Evolutionary conservation across 345 rosid genomes (phyloP).

Genomic region (Eutrema heterophyllum): DNA sequence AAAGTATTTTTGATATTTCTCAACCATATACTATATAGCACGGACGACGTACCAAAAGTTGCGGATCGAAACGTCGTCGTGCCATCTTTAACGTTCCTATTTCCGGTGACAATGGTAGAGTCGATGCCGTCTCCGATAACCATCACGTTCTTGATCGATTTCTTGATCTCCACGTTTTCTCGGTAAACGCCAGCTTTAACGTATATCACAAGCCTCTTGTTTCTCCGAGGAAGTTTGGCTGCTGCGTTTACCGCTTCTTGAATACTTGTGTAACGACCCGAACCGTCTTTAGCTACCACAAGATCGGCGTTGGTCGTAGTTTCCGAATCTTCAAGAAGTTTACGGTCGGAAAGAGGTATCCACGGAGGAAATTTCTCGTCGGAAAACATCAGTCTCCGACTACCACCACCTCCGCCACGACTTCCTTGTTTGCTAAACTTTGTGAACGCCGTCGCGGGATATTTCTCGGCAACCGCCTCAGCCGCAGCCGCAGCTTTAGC

Average conservation of each 20-base stretch:
- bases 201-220: constrained; percentile 54
- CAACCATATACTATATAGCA: background rate
- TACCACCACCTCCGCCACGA: constrained; percentile 12
- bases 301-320: constrained; percentile 40
- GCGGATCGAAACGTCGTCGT: constrained; percentile 79
- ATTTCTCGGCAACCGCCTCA: constrained; percentile 7
- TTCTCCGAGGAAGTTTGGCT: constrained; percentile 17
- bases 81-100: constrained; percentile 45
- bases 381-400: constrained; percentile 39
- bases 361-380: constrained; percentile 53
- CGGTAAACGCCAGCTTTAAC: constrained; percentile 68
- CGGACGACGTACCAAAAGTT: constrained; percentile 62
- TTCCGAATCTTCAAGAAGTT: constrained; percentile 40
- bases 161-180: constrained; percentile 61
- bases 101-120: constrained; percentile 61
- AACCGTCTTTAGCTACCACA: constrained; percentile 86
- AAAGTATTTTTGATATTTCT: background rate
- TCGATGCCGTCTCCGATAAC: constrained; percentile 77
- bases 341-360: constrained; percentile 54
- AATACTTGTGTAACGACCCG: constrained; percentile 62
- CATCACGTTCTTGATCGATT: constrained; percentile 59
- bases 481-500: constrained; percentile 35
- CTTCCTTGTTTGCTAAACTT: constrained; percentile 7
- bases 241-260: constrained; percentile 61
- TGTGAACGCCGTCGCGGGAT: constrained; percentile 8